Percentiles rank a stretch among this genome's conserved stretches.
Evolutionary conservation across 768 basidiomycete genomes (phyloP).

Genomic region (Pholiota microspora): DNA sequence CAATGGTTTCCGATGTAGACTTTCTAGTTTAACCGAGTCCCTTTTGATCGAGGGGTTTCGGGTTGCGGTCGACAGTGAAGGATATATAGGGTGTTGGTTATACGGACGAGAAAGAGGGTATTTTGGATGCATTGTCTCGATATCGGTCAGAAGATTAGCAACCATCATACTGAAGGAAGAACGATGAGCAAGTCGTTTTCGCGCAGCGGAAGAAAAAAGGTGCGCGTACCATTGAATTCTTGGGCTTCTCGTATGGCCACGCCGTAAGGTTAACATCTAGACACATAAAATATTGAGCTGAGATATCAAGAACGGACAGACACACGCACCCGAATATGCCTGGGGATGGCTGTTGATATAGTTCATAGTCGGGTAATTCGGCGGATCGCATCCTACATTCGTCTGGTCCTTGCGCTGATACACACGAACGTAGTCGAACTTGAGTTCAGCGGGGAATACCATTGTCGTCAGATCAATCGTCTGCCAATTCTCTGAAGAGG

Average conservation of each 20-base stretch:
- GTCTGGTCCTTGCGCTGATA: conserved; percentile 61
- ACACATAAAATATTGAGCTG: background rate
- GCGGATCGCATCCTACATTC: conserved; percentile 69
- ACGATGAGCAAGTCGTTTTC: background rate
- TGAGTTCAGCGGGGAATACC: conserved; percentile 68
- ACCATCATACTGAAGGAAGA: conserved; percentile 3
- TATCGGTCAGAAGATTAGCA: background rate
- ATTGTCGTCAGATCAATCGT: conserved; percentile 50
- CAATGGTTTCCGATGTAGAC: background rate
- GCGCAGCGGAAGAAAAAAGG: background rate
- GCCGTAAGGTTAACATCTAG: conserved; percentile 41
- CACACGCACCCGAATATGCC: conserved; percentile 57
- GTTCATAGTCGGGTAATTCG: conserved; percentile 59
- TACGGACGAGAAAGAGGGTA: background rate
- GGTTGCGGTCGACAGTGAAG: background rate
- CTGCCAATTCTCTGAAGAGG: conserved; percentile 60
- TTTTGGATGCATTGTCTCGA: background rate
- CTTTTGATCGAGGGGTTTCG: background rate
- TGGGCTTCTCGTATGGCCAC: conserved; percentile 42
- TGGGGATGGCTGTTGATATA: conserved; percentile 57
- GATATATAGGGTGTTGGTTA: conserved; percentile 3
- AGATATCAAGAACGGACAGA: background rate
- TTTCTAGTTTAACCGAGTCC: background rate
- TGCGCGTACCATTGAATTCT: conserved; percentile 25
- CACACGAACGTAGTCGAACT: conserved; percentile 78